A percentile compares a stretch with the other conserved stretches of the same genome.
Conservation (phyloP, 495 filamentous ascomycete genomes). For the Clavariopsis aquatica region DNA sequence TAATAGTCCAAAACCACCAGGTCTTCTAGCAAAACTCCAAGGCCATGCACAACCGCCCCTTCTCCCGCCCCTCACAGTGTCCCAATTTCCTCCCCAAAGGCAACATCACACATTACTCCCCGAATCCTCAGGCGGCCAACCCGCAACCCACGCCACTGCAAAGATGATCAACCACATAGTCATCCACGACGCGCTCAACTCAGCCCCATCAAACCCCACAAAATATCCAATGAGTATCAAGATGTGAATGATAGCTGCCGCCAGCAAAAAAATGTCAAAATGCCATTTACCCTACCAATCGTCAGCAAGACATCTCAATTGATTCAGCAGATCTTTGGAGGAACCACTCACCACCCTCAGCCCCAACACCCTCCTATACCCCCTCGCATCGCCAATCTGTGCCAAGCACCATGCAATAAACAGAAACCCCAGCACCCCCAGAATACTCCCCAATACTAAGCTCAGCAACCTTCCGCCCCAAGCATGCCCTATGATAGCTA, state of each 20-base stretch:
- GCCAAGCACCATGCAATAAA: constrained; percentile 23
- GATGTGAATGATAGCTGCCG: constrained; percentile 2
- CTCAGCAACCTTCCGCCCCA: neutral
- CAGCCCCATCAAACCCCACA: neutral
- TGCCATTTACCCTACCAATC: constrained; percentile 11
- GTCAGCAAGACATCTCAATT: neutral
- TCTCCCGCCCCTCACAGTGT: too few species aligned
- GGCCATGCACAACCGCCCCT: too few species aligned
- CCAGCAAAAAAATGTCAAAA: constrained; percentile 14
- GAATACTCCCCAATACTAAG: neutral
- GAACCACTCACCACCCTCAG: constrained; percentile 11
- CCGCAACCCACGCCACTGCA: constrained; percentile 12
- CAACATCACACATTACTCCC: too few species aligned
- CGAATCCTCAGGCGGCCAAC: constrained; percentile 7
- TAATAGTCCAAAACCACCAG: too few species aligned
- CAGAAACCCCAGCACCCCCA: constrained; percentile 9
- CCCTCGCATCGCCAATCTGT: constrained; percentile 15
- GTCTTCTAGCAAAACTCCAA: too few species aligned
- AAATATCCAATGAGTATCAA: constrained; percentile 5
- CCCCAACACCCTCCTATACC: constrained; percentile 6
- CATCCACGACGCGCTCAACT: neutral
- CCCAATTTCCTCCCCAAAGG: too few species aligned
- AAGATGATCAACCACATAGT: constrained; percentile 13
- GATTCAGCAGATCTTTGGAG: neutral
- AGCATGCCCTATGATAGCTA: neutral